Percentiles rank a stretch among this genome's conserved stretches.
Evolutionary conservation across 108 stramenopile genomes (phyloP).

Genomic region (Bacterosira constricta): DNA sequence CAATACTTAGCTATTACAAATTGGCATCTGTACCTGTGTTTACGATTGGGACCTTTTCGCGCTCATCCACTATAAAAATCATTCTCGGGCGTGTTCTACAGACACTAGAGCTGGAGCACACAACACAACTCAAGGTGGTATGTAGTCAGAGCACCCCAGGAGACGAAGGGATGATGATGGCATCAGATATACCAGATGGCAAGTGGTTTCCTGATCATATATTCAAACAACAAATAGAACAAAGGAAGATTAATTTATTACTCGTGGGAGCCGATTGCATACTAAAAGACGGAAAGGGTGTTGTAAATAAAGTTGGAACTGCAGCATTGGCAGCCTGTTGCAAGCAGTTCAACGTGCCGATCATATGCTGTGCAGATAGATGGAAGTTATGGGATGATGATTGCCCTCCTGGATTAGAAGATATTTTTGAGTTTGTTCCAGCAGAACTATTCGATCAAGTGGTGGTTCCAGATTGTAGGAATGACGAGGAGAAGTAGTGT

Average conservation of each 20-base stretch:
- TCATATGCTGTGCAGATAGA: conserved; percentile 50
- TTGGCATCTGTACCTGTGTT: conserved; percentile 9
- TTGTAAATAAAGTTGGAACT: conserved; percentile 63
- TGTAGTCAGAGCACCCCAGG: conserved; percentile 56
- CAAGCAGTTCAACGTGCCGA: conserved; percentile 16
- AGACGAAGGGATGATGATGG: conserved; percentile 60
- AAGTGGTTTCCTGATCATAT: conserved; percentile 37
- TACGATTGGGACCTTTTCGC: conserved; percentile 50
- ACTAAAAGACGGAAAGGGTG: conserved; percentile 9
- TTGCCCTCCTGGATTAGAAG: conserved; percentile 60
- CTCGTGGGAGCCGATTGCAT: conserved; percentile 59
- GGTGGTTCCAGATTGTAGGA: conserved; percentile 14
- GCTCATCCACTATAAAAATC: conserved; percentile 49
- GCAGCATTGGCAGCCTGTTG: conserved; percentile 19
- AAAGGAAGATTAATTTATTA: conserved; percentile 36
- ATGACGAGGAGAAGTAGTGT: no score
- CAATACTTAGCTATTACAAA: conserved; percentile 7
- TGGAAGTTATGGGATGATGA: conserved; percentile 60
- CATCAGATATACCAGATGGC: conserved; percentile 32
- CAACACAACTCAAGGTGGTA: conserved; percentile 18
- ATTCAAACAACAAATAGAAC: conserved; percentile 20
- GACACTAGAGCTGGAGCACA: neutral
- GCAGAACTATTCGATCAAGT: conserved; percentile 25
- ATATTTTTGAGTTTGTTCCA: conserved; percentile 55
- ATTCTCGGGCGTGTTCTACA: conserved; percentile 34